Evolutionary conservation across 208 protist genomes (phyloP), one percentile per base, ranked within the genome.

Genomic region (Acanthamoeba healyi): DNA sequence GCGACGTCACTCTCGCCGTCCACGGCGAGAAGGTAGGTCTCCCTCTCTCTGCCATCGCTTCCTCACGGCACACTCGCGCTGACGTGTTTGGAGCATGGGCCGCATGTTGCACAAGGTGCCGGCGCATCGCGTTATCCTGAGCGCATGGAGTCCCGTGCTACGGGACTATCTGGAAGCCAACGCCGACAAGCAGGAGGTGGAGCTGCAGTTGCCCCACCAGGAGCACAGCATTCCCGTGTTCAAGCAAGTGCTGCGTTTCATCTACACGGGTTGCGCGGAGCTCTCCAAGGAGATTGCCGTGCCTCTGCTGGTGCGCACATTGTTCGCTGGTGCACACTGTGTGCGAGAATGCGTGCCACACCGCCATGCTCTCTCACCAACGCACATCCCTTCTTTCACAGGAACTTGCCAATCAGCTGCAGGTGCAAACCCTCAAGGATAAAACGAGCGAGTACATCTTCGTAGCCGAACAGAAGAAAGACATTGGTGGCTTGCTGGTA

Each of bases 391-490:
- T 14, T n/a, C 58, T 67, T 12, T 67, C 51, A 34, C 34, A 79
- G 70, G 79, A 88, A 24, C 26, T 88, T 9, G 24, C 79, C 17
- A 32, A 88, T 36, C 42, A 38, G 29, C 51, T 88, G 42, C 46
- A 88, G 36, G 46, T 88, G 79, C 32, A 88, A n/a, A 63, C 26
- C 46, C 79, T 88, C 49, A 88, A 88, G n/a, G 36, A 54, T 26
- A 88, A 88, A 24, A 17, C 32, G 26, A 63, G 79, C 42, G 79
- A 88, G 79, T 88, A 63, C 79, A 54, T 88, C 79, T 88, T 88
- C 44, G 32, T 88, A 5, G 17, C 42, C 22, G 79, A 88, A 5
- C 32, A 88, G 36, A 88, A 88, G 79, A 88, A 88, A 26, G 79
- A 88, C 51, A 65, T 88, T 19, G 79, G 44, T 3, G 15, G 0